These are phyloP conservation scores for Pichia rugopelliculosa DNA, from an alignment of 805 yeast genomes.

Conservation along the genomic window DNA sequence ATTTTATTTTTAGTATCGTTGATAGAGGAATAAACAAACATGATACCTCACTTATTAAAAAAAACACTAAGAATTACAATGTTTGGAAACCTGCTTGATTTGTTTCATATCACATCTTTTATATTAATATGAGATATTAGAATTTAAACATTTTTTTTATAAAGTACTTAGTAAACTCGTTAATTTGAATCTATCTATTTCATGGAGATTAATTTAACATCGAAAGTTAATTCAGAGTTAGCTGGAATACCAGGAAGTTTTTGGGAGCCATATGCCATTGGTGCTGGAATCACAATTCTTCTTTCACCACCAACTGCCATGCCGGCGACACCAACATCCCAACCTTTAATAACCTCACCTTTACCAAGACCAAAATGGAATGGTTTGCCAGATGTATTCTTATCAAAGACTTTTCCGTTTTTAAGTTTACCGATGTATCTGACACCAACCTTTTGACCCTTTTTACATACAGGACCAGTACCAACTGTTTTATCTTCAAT, in stretches of 20 bases:
- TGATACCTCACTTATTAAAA: conserved; percentile 20
- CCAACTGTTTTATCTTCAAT: conserved; percentile 91
- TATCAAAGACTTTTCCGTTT: conserved; percentile 95
- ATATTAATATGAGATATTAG: not conserved
- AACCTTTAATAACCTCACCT: conserved; percentile 98
- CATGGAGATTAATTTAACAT: conserved; percentile 84
- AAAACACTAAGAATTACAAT: conserved; percentile 7
- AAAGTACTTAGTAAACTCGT: not conserved
- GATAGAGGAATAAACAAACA: conserved; percentile 19
- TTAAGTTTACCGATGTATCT: conserved; percentile 96
- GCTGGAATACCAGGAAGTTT: conserved; percentile 96
- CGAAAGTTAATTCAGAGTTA: conserved; percentile 93
- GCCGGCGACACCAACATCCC: conserved; percentile 98
- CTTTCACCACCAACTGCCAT: conserved; percentile 99
- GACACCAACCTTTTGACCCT: conserved; percentile 87
- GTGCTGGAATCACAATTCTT: conserved; percentile 91
- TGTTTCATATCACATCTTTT: not conserved
- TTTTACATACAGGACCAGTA: conserved; percentile 80
- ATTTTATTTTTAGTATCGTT: conserved; percentile 25
- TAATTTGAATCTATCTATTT: conserved; percentile 38
- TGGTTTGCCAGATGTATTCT: conserved; percentile 96
- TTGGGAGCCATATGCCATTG: conserved; percentile 94
- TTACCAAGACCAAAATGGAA: conserved; percentile 84
- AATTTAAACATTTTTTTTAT: not conserved
- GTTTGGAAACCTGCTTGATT: conserved; percentile 14